These are phyloP conservation scores for Purpureocillium lavendulum DNA, from an alignment of 2,329 filamentous ascomycete species.

Conservation along the genomic window DNA sequence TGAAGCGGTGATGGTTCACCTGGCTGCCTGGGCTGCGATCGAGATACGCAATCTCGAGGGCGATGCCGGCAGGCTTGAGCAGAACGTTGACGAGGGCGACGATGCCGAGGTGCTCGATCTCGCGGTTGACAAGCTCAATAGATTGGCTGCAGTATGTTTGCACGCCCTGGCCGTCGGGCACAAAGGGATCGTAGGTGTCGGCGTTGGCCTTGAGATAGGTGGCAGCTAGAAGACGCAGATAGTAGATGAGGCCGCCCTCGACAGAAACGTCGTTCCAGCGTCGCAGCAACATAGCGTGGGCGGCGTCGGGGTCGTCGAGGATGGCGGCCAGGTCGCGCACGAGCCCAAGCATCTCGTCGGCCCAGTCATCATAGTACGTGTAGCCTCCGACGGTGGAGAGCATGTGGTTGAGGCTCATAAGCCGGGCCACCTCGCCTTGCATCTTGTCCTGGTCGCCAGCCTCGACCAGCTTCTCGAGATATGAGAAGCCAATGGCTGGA, in stretches of 20 bases:
- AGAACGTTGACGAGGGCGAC: slow-evolving; percentile 69
- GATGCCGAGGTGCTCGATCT: slow-evolving; percentile 88
- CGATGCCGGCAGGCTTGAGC: slow-evolving; percentile 68
- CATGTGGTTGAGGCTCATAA: slow-evolving; percentile 62
- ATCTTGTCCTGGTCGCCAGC: slow-evolving; percentile 56
- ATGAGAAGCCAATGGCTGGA: slow-evolving; percentile 84
- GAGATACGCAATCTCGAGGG: slow-evolving; percentile 83
- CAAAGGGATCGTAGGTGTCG: slow-evolving; percentile 62
- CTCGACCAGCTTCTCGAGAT: slow-evolving; percentile 78
- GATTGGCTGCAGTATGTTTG: slow-evolving; percentile 60
- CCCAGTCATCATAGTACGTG: slow-evolving; percentile 69
- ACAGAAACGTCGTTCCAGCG: slow-evolving; percentile 65
- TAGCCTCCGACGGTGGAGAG: slow-evolving; percentile 67
- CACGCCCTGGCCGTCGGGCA: slow-evolving; percentile 50
- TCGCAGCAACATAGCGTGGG: slow-evolving; percentile 45
- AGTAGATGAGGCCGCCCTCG: slow-evolving; percentile 76
- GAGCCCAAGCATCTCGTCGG: slow-evolving; percentile 63
- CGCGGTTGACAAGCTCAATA: slow-evolving; percentile 67
- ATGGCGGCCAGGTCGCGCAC: slow-evolving; percentile 54
- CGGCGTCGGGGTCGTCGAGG: slow-evolving; percentile 50
- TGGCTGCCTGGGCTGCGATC: slow-evolving; percentile 73
- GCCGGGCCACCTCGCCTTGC: slow-evolving; percentile 61
- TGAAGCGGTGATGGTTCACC: slow-evolving; percentile 64
- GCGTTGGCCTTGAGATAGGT: slow-evolving; percentile 74
- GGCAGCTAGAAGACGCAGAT: slow-evolving; percentile 72